Base-by-base conservation (phyloP, 805 yeast genomes). In the Pichia membranifaciens region DNA sequence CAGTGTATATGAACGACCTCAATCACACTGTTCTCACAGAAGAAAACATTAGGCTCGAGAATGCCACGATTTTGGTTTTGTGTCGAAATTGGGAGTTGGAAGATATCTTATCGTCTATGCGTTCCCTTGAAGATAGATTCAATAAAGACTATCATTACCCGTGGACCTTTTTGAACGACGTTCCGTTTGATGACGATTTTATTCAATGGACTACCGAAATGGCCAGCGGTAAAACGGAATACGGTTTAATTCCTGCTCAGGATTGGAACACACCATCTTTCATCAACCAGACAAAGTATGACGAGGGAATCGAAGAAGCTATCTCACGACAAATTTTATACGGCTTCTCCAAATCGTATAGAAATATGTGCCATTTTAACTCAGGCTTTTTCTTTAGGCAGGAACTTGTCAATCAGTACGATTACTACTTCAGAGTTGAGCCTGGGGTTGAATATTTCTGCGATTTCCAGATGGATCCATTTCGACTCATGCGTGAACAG, bases 311-410 rank as follows among this genome's bases (percentile, higher is more conserved):
- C 50, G 62, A 67, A 15, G 61, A 74, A n/a, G n/a, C n/a, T n/a
- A n/a, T n/a, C n/a, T n/a, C 1, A 67, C 75, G 70, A 64, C 62
- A 16, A 69, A 70, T 85, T 7, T 65, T 84, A 1, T 85, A 85
- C 60, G 91, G 88, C 1, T 75, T 68, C 28, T 78, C 85, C 1
- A 63, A 69, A 53, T 79, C 87, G 1, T 85, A 85, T 59, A 77
- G 97, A 61, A 90, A 91, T 65, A 93, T 93, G 98, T 93, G 98
- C 65, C 76, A 96, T 34, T 91, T 84, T 70, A 91, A 93, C 61
- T 84, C 95, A 2, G 97, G 98, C 0, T 86, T 74, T 62, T 93
- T 93, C 68, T 91, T 79, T 70, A 78, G 85, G 60, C 95, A 89
- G 59, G 79, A 80, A 48, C 61, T 88, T 39, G 67, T 90, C 56